A percentile compares a stretch with the other conserved stretches of the same genome.
Evolutionary conservation across 805 yeast genomes (phyloP).

Genomic region (Lachancea kluyveri): DNA sequence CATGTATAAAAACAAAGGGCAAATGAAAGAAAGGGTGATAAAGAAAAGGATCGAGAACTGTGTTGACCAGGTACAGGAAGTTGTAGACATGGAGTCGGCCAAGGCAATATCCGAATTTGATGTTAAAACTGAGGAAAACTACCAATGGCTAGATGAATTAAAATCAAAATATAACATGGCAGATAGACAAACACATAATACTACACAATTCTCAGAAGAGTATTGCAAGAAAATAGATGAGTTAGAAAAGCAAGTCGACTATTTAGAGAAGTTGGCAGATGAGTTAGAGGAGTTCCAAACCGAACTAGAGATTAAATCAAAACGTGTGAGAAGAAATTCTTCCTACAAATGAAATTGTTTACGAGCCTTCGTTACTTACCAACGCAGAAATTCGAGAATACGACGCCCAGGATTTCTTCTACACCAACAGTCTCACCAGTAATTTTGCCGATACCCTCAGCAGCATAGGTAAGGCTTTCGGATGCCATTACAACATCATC

Average conservation of each 20-base stretch:
- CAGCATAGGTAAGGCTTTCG: slow-evolving; percentile 66
- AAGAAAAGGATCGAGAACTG: slow-evolving; percentile 19
- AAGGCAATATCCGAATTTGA: slow-evolving; percentile 23
- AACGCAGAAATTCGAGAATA: slow-evolving; percentile 87
- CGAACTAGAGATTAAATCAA: slow-evolving; percentile 44
- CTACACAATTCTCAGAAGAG: slow-evolving; percentile 26
- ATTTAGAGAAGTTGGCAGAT: slow-evolving; percentile 39
- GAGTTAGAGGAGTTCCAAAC: slow-evolving; percentile 60
- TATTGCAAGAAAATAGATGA: slow-evolving; percentile 17
- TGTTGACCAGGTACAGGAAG: slow-evolving; percentile 20
- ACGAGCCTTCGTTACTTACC: slow-evolving; percentile 56
- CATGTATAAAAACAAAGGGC: background rate
- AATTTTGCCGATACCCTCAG: slow-evolving; percentile 84
- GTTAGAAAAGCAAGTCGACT: slow-evolving; percentile 33
- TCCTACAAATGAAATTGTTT: slow-evolving; percentile 7
- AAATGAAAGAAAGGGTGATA: slow-evolving; percentile 13
- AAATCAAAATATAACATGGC: slow-evolving; percentile 16
- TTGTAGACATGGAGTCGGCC: slow-evolving; percentile 23
- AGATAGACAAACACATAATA: slow-evolving; percentile 15
- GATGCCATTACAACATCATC: slow-evolving; percentile 77
- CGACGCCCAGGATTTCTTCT: slow-evolving; percentile 86
- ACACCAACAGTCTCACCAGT: slow-evolving; percentile 86
- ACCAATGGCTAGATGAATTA: slow-evolving; percentile 20
- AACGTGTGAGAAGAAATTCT: slow-evolving; percentile 16
- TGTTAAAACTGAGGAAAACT: slow-evolving; percentile 17